phyloP scores from a whole-genome alignment of 768 basidiomycete species.

The Auriculariales sp. region DNA sequence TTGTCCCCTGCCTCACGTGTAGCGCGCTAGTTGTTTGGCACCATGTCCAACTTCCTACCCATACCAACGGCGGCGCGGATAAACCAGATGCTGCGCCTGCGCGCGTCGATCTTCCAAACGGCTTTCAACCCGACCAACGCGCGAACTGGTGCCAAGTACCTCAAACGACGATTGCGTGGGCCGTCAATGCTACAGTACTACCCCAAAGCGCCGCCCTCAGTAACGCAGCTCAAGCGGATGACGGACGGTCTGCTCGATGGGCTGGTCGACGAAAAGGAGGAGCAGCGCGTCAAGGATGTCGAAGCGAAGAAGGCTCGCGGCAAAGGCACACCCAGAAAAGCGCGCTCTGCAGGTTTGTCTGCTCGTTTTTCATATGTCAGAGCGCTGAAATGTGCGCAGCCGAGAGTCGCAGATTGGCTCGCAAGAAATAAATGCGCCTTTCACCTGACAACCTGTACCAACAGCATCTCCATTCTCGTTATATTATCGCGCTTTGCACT shows the following conservation, averaged over 20 bases:
- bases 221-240: conserved; percentile 41
- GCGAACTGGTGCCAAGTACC: conserved; percentile 86
- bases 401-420: conserved; percentile 30
- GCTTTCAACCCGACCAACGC: conserved; percentile 70
- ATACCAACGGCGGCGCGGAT: neutral
- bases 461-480: no score
- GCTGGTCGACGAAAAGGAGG: conserved; percentile 51
- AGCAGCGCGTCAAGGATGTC: conserved; percentile 53
- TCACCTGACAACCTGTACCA: neutral
- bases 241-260: conserved; percentile 27
- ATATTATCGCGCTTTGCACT: no score
- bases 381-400: conserved; percentile 24
- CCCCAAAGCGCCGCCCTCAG: conserved; percentile 23
- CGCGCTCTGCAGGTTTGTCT: conserved; percentile 46
- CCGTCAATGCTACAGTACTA: conserved; percentile 82
- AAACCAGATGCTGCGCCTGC: conserved; percentile 24
- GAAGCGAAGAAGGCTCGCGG: conserved; percentile 57
- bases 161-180: conserved; percentile 66
- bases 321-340: conserved; percentile 74
- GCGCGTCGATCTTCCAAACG: conserved; percentile 70
- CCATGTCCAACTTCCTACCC: neutral
- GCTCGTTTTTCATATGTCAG: neutral
- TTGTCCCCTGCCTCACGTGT: no score
- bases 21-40: neutral
- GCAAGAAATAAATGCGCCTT: neutral